Evolutionary conservation across 306 rosid species (phyloP), one percentile per base, ranked within the genome.

Genomic region (Cucurbita maxima): DNA sequence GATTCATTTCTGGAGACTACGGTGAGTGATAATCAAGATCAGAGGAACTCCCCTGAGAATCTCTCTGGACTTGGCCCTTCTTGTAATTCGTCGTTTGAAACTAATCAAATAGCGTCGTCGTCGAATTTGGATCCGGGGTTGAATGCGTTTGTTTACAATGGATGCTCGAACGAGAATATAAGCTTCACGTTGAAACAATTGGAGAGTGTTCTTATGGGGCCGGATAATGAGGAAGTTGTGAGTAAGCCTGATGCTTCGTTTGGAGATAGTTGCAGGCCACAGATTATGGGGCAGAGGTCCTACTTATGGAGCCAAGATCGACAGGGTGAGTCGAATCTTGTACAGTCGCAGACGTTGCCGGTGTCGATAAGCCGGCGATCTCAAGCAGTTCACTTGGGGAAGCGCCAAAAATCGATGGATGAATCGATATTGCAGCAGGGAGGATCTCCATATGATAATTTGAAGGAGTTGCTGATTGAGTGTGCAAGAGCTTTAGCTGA

Each of bases 151-250:
- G 71, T 66, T 25, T 82, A 81, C 77, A 79, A 89, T 71, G 87
- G 83, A 25, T 85, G 59, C 59, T 77, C 71, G 5, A 78, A 77
- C 60, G 89, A 62, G 69, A 79, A 78, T 74, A 80, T 91, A 54
- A 78, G 78, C 60, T 79, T 80, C 52, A 82, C 82, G 2, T 78
- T 95, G 84, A 84, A 85, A 71, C 88, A 89, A 70, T 75, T 94
- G 72, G 97, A 94, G 87, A 81, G 86, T 76, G 92, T 84, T 79
- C 77, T 95, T 72, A 95, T 95, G 99, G 95, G 87, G 51, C 92
- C 96, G 1, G 96, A 86, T 59, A 85, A 84, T 40, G 81, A 79
- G 36, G 84, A 89, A 59, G 85, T 88, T 64, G 77, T 75, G 74
- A 78, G 81, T 53, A 52, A 85, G 30, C 70, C 86, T 11, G 79